Base-by-base conservation (phyloP, 2,329 filamentous ascomycete genomes). In the Chaetomium sp. region DNA sequence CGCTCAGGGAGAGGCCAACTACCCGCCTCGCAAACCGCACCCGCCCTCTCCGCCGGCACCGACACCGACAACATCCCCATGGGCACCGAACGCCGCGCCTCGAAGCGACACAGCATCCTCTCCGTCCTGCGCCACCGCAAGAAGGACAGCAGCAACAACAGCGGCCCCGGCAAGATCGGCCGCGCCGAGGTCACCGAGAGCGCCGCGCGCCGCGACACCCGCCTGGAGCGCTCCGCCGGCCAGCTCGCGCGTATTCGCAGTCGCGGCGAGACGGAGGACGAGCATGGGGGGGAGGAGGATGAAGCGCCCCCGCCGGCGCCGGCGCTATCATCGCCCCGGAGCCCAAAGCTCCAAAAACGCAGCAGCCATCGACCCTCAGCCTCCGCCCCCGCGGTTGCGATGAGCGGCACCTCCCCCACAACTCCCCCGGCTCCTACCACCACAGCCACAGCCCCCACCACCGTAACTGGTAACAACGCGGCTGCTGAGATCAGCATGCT, bases 151-250 rank as follows among this genome's bases (percentile, higher is more conserved):
- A 23, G 16, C 7, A 19, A 12, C 56, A 23, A 4, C 16, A 23
- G n/a, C 4, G 27, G 31, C 2, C 6, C 31, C 77, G 62, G 80
- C 56, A 85, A 82, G 71, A 82, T 89, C 23, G 79, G 83, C 35
- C 85, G 86, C 45, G 75, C 78, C 0, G 82, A 83, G 25, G 71
- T 78, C 10, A 72, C 76, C 13, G 87, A 89, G 69, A 88, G 83
- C 68, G 83, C 83, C 2, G 86, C 87, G 1, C 80, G 87, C 10
- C 80, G 83, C 59, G 88, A 90, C 68, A 89, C 86, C 0, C 82
- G 79, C 23, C 78, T 90, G 1, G 87, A 90, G 73, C 81, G 86
- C 35, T 85, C 80, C 67, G 73, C 78, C n/a, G 78, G 80, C 7
- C 82, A 89, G 72, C 78, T 87, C 4, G 76, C 74, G n/a, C 74